A percentile compares a stretch with the other conserved stretches of the same genome.
Evolutionary conservation across 1,284 basidiomycete species (phyloP).

Genomic region (Naganishia albida): DNA sequence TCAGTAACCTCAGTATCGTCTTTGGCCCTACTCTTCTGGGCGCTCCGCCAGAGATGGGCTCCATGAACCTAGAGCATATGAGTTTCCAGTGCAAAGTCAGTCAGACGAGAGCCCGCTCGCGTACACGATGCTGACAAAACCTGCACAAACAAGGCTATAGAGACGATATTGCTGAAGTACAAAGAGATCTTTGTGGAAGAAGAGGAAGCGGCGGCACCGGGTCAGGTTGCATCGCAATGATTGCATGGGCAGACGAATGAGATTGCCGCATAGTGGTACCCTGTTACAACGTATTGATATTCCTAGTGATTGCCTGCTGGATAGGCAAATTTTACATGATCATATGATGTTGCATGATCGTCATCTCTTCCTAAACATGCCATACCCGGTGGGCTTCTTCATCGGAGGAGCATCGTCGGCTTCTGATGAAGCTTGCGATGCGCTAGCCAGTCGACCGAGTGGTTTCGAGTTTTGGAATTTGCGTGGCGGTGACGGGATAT

Average conservation of each 20-base stretch:
- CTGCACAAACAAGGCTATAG: constrained; percentile 65
- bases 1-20: constrained; percentile 91
- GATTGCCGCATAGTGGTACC: background rate
- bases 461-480: background rate
- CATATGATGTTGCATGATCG: too few relatives aligned
- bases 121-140: constrained; percentile 35
- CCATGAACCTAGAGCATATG: constrained; percentile 62
- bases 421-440: background rate
- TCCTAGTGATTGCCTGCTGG: too few relatives aligned
- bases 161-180: constrained; percentile 83
- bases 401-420: constrained; percentile 8
- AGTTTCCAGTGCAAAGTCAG: constrained; percentile 66
- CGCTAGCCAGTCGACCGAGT: constrained; percentile 21
- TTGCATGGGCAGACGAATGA: background rate
- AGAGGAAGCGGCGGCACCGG: constrained; percentile 36
- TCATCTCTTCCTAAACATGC: constrained; percentile 27
- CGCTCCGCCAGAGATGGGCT: constrained; percentile 56
- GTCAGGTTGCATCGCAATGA: background rate
- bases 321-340: background rate
- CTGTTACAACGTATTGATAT: background rate
- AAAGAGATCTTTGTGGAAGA: constrained; percentile 82
- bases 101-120: constrained; percentile 38
- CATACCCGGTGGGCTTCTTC: constrained; percentile 16
- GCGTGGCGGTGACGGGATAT: background rate
- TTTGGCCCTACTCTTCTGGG: constrained; percentile 95